Conservation (phyloP, 768 basidiomycete species). For the Pulveroboletus ravenelii region DNA sequence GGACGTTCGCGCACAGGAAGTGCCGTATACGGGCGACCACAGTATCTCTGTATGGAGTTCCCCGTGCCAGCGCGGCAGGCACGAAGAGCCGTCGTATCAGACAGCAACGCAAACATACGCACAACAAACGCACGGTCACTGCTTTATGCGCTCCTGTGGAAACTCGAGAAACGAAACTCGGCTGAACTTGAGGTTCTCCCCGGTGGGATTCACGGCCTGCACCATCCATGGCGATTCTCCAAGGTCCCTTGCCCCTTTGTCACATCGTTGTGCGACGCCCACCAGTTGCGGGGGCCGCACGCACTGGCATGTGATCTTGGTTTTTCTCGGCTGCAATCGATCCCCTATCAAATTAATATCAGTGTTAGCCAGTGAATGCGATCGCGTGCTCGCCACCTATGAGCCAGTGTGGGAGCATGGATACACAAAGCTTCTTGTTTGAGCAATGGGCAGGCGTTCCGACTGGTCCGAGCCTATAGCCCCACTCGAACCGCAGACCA, state of each 20-base stretch:
- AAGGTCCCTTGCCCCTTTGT: no score
- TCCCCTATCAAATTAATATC: neutral
- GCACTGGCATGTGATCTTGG: no score
- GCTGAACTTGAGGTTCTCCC: neutral
- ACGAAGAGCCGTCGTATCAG: neutral
- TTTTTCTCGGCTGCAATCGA: no score
- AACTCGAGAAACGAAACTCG: neutral
- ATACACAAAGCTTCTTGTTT: neutral
- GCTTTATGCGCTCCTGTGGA: neutral
- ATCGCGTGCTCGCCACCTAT: neutral
- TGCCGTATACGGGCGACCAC: slow-evolving; percentile 1
- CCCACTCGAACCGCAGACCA: neutral
- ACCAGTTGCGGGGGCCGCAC: neutral
- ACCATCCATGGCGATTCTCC: neutral
- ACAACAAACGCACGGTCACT: neutral
- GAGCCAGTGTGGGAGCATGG: neutral
- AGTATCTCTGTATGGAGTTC: neutral
- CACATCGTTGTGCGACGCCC: no score
- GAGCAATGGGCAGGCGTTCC: neutral
- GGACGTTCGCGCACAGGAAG: slow-evolving; percentile 8
- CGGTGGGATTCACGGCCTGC: neutral
- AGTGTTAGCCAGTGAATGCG: neutral
- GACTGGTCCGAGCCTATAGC: neutral
- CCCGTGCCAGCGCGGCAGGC: neutral
- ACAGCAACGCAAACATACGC: neutral